Conservation (phyloP, 441 rosid genomes). For the Euphorbia schlechtendalii region DNA sequence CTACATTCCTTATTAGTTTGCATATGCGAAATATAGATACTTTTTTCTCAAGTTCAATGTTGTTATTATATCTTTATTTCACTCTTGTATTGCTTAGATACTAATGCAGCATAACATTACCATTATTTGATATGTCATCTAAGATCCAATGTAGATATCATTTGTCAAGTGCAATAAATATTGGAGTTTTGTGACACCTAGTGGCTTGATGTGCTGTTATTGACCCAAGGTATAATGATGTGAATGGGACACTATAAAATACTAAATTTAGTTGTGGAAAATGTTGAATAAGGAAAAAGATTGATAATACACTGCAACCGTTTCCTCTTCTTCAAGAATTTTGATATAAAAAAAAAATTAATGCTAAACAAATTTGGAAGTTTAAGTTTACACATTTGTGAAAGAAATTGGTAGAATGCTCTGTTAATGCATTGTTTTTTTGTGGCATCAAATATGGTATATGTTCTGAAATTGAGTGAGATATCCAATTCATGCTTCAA, state of each 20-base stretch:
- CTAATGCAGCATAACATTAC: background rate
- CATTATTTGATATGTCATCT: background rate
- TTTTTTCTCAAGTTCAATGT: background rate
- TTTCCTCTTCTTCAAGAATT: too few species aligned
- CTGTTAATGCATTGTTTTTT: background rate
- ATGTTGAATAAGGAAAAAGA: too few species aligned
- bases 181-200: too few species aligned
- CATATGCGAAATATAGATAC: background rate
- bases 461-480: too few species aligned
- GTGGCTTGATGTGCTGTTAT: background rate
- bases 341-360: too few species aligned
- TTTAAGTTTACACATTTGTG: background rate
- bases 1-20: conserved; percentile 6
- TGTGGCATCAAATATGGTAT: background rate
- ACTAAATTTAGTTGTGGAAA: background rate
- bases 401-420: background rate
- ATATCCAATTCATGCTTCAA: conserved; percentile 1
- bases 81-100: background rate
- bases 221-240: background rate
- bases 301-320: too few species aligned
- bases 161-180: too few species aligned
- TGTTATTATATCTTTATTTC: background rate
- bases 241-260: background rate
- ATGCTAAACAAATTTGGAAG: background rate
- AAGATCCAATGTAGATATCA: too few species aligned